Evolutionary conservation across 2,329 filamentous ascomycete species (phyloP), one percentile per base, ranked within the genome.

Genomic region (Fusarium xyrophilum): DNA sequence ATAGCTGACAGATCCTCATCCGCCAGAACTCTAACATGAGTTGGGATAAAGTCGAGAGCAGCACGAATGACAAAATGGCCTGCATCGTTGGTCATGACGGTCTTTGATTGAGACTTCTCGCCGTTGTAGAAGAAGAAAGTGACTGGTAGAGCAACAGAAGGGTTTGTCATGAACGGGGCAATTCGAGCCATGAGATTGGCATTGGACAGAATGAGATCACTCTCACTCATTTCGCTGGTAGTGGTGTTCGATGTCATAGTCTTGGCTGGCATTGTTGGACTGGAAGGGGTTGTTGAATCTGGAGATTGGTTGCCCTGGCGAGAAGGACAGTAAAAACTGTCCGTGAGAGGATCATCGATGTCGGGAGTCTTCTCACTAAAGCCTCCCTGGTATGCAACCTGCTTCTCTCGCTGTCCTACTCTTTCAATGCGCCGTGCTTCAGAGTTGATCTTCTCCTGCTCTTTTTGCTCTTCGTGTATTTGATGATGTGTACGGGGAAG

Each of bases 91-190:
- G 96, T 99, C 66, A 87, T 86, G 6, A 97, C 88, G 1, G 92
- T 97, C 54, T 91, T 87, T 30, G 95, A 96, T 72, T 93, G 90
- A 2, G 95, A 97, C 52, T 89, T 85, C 5, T 85, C 81, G 17
- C 96, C 89, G 73, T 98, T 96, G 80, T 96, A 99, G 79, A 99
- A 98, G 82, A 98, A 97, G 2, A 97, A 84, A 0, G 93, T 97
- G 55, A 99, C 90, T 1, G 94, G 90, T 23, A 89, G 86, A 52
- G 91, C 87, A 2, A 90, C 88, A 59, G 94, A 82, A 0, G 96
- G 93, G 40, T 90, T 94, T 2, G 93, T 93, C 81, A 99, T 86
- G 76, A 99, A 99, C 0, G 96, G 96, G 17, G 89, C 90, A 43
- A 99, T 84, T 55, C 96, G 87, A 54, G 92, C 89, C 89, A 97